Conservation (phyloP, 2,329 filamentous ascomycete species). For the Amylocarpus encephaloides region DNA sequence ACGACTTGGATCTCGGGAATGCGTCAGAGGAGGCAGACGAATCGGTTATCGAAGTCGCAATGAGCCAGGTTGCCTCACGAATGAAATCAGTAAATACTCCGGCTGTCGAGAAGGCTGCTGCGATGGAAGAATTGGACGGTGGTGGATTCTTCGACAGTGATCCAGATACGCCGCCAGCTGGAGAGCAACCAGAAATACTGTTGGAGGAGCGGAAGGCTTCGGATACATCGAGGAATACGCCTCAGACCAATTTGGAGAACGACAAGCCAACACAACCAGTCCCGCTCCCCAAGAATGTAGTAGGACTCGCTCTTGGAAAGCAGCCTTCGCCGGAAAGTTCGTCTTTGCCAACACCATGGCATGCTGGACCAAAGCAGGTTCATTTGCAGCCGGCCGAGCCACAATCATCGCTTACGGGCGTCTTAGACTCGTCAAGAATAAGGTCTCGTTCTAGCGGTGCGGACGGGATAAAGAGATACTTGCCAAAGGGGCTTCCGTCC, state of each 20-base stretch:
- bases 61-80: conserved; percentile 50
- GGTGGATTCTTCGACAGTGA: conserved; percentile 37
- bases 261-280: conserved; percentile 15
- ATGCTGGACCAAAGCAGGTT: conserved; percentile 36
- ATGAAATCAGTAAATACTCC: conserved; percentile 49
- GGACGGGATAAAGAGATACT: conserved; percentile 49
- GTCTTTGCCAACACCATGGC: conserved; percentile 34
- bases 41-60: conserved; percentile 52
- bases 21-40: conserved; percentile 47
- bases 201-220: background rate
- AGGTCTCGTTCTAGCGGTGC: conserved; percentile 50
- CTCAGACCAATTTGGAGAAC: background rate
- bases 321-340: conserved; percentile 28
- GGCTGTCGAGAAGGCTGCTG: conserved; percentile 51
- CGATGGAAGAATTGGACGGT: conserved; percentile 45
- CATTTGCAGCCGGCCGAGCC: conserved; percentile 28
- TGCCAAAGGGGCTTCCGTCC: conserved; percentile 50
- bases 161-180: conserved; percentile 24
- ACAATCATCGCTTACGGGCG: conserved; percentile 38
- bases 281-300: conserved; percentile 26
- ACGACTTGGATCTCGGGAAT: conserved; percentile 19
- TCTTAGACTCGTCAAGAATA: conserved; percentile 39
- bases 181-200: background rate
- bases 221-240: background rate
- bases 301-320: conserved; percentile 14